These are phyloP conservation scores for Nothophytophthora sp. DNA, from an alignment of 352 stramenopile species.

Conservation along the genomic window DNA sequence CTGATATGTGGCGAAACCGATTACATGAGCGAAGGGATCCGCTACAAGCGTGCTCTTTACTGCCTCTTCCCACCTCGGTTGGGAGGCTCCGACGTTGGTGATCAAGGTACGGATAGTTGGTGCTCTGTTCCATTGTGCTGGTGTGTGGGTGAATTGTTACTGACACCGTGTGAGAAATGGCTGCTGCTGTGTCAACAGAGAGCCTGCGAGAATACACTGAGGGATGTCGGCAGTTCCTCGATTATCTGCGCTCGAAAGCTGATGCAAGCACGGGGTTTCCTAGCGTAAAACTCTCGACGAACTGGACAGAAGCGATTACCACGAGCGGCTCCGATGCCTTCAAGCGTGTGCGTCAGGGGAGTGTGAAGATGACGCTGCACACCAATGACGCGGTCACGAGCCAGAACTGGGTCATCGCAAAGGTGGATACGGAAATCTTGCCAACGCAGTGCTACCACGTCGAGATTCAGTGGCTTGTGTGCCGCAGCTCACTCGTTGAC, in stretches of 20 bases:
- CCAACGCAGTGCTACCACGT: conserved; percentile 79
- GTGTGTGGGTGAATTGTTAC: not conserved
- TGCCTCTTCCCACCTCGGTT: conserved; percentile 65
- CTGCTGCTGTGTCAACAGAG: conserved; percentile 31
- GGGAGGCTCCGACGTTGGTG: conserved; percentile 22
- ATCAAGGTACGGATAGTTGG: conserved; percentile 28
- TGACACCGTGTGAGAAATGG: conserved; percentile 10
- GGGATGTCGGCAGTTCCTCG: conserved; percentile 68
- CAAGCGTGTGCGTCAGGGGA: conserved; percentile 63
- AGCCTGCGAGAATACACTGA: conserved; percentile 65
- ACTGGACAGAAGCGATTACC: conserved; percentile 41
- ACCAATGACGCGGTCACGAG: conserved; percentile 66
- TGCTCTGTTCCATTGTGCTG: not conserved
- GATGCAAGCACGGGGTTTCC: conserved; percentile 56
- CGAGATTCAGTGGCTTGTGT: conserved; percentile 87
- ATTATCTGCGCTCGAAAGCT: conserved; percentile 64
- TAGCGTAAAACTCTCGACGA: conserved; percentile 52
- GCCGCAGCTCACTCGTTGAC: conserved; percentile 78
- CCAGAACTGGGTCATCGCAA: conserved; percentile 83
- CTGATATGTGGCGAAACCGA: conserved; percentile 88
- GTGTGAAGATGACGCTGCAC: conserved; percentile 75
- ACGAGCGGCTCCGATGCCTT: conserved; percentile 59
- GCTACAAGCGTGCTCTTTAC: conserved; percentile 79
- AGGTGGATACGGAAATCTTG: conserved; percentile 74
- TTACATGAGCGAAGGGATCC: conserved; percentile 84